Evolutionary conservation across 495 filamentous ascomycete species (phyloP).

Genomic region (Podospora conica): DNA sequence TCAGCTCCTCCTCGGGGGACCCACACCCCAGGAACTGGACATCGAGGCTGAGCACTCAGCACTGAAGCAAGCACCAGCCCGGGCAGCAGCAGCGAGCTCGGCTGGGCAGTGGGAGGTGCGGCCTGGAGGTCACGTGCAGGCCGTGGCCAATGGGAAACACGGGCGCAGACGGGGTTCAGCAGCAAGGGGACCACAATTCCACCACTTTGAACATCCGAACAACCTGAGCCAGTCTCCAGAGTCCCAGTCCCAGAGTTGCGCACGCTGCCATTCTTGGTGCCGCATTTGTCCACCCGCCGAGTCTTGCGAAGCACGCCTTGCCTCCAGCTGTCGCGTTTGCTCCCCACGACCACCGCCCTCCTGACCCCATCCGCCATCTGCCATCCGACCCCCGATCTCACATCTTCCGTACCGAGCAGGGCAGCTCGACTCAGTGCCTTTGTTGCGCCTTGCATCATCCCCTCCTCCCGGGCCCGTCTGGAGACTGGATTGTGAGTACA

Average conservation of each 20-base stretch:
- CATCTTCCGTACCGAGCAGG: not conserved
- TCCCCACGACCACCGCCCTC: not conserved
- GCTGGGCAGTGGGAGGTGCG: not conserved
- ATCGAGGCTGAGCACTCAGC: slow-evolving; percentile 23
- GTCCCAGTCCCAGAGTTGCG: not conserved
- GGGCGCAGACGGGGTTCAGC: slow-evolving; percentile 1
- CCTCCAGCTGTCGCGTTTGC: slow-evolving; percentile 5
- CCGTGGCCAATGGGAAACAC: slow-evolving; percentile 1
- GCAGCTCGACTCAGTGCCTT: not conserved
- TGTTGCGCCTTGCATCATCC: not conserved
- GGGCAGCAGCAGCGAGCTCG: not conserved
- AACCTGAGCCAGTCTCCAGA: slow-evolving; percentile 8
- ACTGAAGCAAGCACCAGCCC: no score
- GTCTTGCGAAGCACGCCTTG: slow-evolving; percentile 7
- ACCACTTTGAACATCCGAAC: slow-evolving; percentile 14
- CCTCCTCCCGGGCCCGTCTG: not conserved
- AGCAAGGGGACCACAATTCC: slow-evolving; percentile 13
- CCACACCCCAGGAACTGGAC: slow-evolving; percentile 1
- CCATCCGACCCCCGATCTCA: not conserved
- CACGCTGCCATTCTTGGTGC: slow-evolving; percentile 5
- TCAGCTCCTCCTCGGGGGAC: not conserved
- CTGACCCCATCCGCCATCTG: not conserved
- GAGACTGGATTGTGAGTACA: not conserved
- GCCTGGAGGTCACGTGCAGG: slow-evolving; percentile 8
- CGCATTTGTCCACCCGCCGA: no score